phyloP scores from a whole-genome alignment of 352 stramenopile genomes.

The Lagenidium giganteum region DNA sequence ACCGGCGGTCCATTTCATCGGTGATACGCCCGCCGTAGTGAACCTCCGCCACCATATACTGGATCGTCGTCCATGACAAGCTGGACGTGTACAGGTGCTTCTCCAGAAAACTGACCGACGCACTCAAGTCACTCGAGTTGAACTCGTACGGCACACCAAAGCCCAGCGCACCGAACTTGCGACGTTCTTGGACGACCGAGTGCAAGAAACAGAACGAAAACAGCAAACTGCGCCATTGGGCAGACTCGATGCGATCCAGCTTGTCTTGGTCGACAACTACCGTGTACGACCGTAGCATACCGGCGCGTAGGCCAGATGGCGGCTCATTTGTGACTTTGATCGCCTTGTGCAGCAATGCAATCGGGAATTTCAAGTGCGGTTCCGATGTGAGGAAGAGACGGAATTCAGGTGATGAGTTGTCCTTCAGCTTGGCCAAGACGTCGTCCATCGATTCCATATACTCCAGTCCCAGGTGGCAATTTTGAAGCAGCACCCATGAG shows the following conservation, averaged over 20 bases:
- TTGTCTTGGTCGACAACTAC: conserved; percentile 80
- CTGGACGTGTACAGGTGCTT: conserved; percentile 59
- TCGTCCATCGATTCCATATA: conserved; percentile 69
- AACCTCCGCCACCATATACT: conserved; percentile 82
- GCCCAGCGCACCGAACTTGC: conserved; percentile 72
- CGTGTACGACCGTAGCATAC: conserved; percentile 63
- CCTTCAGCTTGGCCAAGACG: conserved; percentile 31
- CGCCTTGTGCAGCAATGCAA: conserved; percentile 53
- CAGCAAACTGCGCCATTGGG: conserved; percentile 55
- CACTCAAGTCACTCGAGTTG: conserved; percentile 64
- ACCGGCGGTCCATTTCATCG: conserved; percentile 67
- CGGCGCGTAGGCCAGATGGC: conserved; percentile 57
- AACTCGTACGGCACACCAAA: conserved; percentile 80
- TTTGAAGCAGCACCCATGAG: conserved; percentile 77
- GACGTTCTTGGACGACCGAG: conserved; percentile 63
- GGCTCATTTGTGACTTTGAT: conserved; percentile 81
- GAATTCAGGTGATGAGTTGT: conserved; percentile 41
- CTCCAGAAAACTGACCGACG: conserved; percentile 64
- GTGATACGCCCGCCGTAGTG: conserved; percentile 81
- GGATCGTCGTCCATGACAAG: conserved; percentile 62
- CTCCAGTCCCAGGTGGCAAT: conserved; percentile 65
- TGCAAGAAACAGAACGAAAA: conserved; percentile 79
- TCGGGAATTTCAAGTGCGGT: conserved; percentile 56
- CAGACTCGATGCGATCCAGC: conserved; percentile 62
- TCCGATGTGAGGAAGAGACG: conserved; percentile 74